These are phyloP conservation scores for Parastagonospora avenae DNA, from an alignment of 2,329 filamentous ascomycete species.

Conservation along the genomic window DNA sequence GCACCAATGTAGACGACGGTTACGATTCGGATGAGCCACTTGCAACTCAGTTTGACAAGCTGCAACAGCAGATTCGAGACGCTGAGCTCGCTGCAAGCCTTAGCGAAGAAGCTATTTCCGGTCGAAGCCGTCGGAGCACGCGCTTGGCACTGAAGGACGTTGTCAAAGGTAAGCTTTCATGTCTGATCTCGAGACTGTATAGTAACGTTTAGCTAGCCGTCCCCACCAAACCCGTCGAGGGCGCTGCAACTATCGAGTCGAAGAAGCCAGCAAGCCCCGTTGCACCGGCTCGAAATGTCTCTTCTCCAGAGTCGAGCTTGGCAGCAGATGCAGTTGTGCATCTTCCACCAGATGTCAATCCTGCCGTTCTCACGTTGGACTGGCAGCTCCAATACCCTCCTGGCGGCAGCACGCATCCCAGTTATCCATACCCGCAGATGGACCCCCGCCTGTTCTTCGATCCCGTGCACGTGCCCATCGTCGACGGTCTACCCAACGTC, in stretches of 20 bases:
- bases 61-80: constrained; percentile 1
- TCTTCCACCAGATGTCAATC: not conserved
- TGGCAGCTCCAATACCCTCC: constrained; percentile 26
- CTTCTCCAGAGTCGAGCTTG: not conserved
- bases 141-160: not conserved
- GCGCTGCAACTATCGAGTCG: not conserved
- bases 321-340: not conserved
- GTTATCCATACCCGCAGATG: constrained; percentile 17
- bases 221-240: not conserved
- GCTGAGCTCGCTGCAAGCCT: not conserved
- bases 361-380: constrained; percentile 1
- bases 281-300: not conserved
- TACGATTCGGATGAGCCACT: not conserved
- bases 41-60: not conserved
- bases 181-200: not conserved
- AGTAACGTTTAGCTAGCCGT: not conserved
- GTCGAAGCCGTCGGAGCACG: constrained; percentile 1
- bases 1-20: not conserved
- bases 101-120: not conserved
- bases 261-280: not conserved
- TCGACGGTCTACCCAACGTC: constrained; percentile 18
- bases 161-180: not conserved
- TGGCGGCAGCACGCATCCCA: constrained; percentile 22
- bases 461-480: constrained; percentile 10
- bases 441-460: constrained; percentile 22